Conservation (phyloP, 441 rosid species). For the Adansonia grandidieri region DNA sequence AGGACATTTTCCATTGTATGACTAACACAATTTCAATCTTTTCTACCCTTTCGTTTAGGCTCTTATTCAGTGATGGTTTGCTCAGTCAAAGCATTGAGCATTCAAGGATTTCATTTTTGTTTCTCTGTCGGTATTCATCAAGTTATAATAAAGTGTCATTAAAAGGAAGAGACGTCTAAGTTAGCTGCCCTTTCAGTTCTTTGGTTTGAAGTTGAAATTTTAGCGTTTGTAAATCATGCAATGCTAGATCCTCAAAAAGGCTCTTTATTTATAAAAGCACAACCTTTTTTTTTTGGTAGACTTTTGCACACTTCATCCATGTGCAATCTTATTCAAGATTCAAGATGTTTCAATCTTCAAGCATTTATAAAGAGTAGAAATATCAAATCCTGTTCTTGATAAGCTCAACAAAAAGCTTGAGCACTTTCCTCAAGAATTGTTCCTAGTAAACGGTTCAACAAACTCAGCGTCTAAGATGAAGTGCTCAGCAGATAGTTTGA, state of each 20-base stretch:
- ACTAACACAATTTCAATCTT: constrained; percentile 19
- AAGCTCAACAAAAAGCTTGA: too few species aligned
- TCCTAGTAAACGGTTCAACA: neutral
- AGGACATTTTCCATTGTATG: constrained; percentile 37
- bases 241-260: constrained; percentile 17
- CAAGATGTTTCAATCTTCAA: too few species aligned
- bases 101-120: constrained; percentile 4
- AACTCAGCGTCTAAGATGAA: neutral
- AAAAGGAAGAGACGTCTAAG: neutral
- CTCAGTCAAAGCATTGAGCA: constrained; percentile 12
- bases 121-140: too few species aligned
- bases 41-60: constrained; percentile 24
- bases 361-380: too few species aligned
- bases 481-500: neutral
- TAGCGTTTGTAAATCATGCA: constrained; percentile 23
- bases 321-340: neutral
- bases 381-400: neutral
- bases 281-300: too few species aligned
- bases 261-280: constrained; percentile 18
- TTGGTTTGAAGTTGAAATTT: constrained; percentile 4
- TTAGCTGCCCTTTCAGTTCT: constrained; percentile 2
- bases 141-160: neutral
- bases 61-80: constrained; percentile 25
- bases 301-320: neutral
- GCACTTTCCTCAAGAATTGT: too few species aligned